Evolutionary conservation across 148 eudicot genomes (phyloP).

Genomic region (Dianthus caryophyllus): DNA sequence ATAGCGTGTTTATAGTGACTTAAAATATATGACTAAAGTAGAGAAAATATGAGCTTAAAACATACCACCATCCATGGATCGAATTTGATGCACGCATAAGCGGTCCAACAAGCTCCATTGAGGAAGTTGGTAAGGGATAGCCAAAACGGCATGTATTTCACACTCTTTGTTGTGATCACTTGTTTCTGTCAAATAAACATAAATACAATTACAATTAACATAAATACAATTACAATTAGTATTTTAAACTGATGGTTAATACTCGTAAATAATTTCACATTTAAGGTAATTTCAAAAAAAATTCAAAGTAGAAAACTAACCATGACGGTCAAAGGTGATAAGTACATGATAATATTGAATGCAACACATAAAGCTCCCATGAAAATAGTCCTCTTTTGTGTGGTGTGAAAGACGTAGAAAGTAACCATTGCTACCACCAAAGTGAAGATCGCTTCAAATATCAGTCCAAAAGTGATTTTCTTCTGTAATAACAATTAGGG

Average conservation of each 20-base stretch:
- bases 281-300: not conserved
- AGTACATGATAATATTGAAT: slow-evolving; percentile 61
- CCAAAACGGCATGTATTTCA: slow-evolving; percentile 71
- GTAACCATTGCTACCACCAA: slow-evolving; percentile 27
- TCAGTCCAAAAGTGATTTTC: slow-evolving; percentile 27
- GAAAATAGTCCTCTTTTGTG: slow-evolving; percentile 38
- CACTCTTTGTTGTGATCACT: slow-evolving; percentile 71
- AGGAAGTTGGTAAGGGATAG: slow-evolving; percentile 54
- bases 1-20: no score
- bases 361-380: slow-evolving; percentile 53
- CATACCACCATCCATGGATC: slow-evolving; percentile 60
- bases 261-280: no score
- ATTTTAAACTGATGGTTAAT: not conserved
- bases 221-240: not conserved
- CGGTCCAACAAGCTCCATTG: slow-evolving; percentile 57
- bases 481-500: slow-evolving; percentile 37
- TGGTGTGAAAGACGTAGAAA: slow-evolving; percentile 33
- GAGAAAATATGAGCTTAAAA: not conserved
- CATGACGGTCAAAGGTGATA: slow-evolving; percentile 68
- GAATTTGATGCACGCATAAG: slow-evolving; percentile 43
- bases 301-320: slow-evolving; percentile 25
- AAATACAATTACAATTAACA: no score
- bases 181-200: slow-evolving; percentile 26
- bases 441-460: slow-evolving; percentile 35
- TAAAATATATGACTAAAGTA: no score